These are phyloP conservation scores for Caryopteris hybrid DNA, from an alignment of 305 asterid species.

Conservation along the genomic window DNA sequence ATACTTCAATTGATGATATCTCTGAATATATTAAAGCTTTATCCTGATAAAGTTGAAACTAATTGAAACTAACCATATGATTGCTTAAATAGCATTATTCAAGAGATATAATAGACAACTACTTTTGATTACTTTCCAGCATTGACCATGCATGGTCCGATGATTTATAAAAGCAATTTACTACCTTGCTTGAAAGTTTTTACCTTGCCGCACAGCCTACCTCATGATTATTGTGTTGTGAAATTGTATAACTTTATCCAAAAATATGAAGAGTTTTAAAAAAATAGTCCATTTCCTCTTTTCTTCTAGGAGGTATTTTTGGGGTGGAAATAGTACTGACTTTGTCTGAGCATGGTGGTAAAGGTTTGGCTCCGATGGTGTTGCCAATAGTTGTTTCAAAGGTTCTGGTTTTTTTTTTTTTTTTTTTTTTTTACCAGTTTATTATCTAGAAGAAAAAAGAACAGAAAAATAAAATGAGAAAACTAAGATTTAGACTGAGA, in stretches of 20 bases:
- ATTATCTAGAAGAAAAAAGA: not conserved
- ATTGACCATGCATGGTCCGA: not conserved
- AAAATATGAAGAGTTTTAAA: not conserved
- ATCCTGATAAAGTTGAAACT: constrained; percentile 14
- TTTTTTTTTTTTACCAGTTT: not conserved
- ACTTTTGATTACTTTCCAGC: constrained; percentile 5
- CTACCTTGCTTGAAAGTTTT: not conserved
- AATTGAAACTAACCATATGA: constrained; percentile 3
- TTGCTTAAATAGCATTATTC: not conserved
- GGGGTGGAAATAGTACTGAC: not conserved
- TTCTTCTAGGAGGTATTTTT: not conserved
- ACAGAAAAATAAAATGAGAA: not conserved
- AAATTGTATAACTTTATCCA: not conserved
- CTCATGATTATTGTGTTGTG: not conserved
- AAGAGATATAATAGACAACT: not conserved
- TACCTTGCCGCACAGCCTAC: not conserved
- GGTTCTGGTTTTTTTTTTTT: not conserved
- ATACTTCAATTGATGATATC: constrained; percentile 6
- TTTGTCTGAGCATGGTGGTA: not conserved
- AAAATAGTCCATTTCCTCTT: not conserved
- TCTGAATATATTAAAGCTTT: not conserved
- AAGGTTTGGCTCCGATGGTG: not conserved
- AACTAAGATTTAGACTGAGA: not conserved
- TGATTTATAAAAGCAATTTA: not conserved
- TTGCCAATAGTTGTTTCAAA: not conserved